These are phyloP conservation scores for Candida insectorum DNA, from an alignment of 805 yeast species.

Conservation along the genomic window DNA sequence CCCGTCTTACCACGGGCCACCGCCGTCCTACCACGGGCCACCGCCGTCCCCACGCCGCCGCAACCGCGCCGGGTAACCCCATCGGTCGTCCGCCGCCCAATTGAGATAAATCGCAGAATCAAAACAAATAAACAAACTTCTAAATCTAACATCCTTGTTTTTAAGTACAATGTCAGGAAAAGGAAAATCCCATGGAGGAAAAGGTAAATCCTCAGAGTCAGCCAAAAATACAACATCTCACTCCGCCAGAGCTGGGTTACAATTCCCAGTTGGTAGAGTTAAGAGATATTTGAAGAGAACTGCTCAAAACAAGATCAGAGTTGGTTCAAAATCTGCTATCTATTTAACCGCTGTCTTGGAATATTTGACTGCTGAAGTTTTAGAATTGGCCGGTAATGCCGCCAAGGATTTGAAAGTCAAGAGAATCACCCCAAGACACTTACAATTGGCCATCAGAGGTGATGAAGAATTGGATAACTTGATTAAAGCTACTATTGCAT, in stretches of 20 bases:
- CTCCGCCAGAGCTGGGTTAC: constrained; percentile 91
- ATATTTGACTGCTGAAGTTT: constrained; percentile 93
- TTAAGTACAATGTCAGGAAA: constrained; percentile 58
- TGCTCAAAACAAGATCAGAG: constrained; percentile 79
- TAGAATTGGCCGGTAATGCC: constrained; percentile 97
- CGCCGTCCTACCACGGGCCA: neutral
- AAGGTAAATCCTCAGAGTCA: constrained; percentile 79
- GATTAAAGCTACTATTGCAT: constrained; percentile 93
- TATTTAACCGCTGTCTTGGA: constrained; percentile 94
- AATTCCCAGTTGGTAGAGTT: constrained; percentile 98
- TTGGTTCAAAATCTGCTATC: constrained; percentile 86
- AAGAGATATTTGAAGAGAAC: constrained; percentile 91
- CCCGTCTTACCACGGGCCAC: no score
- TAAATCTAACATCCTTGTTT: constrained; percentile 6
- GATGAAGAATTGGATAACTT: constrained; percentile 95
- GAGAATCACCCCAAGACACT: constrained; percentile 96
- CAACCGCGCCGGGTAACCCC: neutral
- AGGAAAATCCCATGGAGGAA: constrained; percentile 96
- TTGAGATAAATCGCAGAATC: constrained; percentile 6
- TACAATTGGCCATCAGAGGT: constrained; percentile 95
- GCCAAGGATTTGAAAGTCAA: constrained; percentile 93
- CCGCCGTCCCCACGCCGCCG: neutral
- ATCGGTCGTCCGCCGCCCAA: constrained; percentile 3
- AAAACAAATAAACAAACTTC: constrained; percentile 11
- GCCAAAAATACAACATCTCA: constrained; percentile 81